Evolutionary conservation across 2,329 filamentous ascomycete species (phyloP).

Genomic region (Amauroascus niger): DNA sequence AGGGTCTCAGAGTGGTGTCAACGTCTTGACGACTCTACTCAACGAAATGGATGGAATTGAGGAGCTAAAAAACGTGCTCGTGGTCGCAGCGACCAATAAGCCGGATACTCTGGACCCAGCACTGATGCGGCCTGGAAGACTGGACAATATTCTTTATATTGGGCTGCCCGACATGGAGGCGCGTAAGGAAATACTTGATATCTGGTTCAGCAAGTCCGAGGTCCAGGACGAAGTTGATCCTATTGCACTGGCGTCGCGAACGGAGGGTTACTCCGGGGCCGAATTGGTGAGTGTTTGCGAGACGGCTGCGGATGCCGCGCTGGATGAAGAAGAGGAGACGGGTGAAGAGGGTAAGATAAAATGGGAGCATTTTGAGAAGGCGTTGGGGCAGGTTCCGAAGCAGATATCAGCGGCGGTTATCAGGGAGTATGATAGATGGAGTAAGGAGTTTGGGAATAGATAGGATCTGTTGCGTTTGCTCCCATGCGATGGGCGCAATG

Average conservation of each 20-base stretch:
- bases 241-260: constrained; percentile 50
- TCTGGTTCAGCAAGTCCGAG: constrained; percentile 54
- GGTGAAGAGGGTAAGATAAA: constrained; percentile 31
- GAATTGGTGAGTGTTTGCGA: constrained; percentile 60
- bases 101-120: constrained; percentile 80
- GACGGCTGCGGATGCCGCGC: constrained; percentile 41
- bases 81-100: constrained; percentile 85
- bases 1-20: constrained; percentile 50
- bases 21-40: constrained; percentile 78
- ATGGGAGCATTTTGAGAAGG: constrained; percentile 37
- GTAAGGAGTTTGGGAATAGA: constrained; percentile 17
- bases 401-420: constrained; percentile 54
- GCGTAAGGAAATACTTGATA: constrained; percentile 63
- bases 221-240: constrained; percentile 57
- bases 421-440: constrained; percentile 50
- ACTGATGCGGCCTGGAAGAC: constrained; percentile 71
- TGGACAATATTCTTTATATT: constrained; percentile 78
- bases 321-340: constrained; percentile 44
- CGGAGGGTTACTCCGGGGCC: constrained; percentile 75
- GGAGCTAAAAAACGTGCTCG: constrained; percentile 67
- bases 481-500: not conserved
- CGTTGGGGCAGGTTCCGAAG: constrained; percentile 41
- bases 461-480: not conserved
- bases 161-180: constrained; percentile 66
- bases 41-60: constrained; percentile 97